Evolutionary conservation across 768 basidiomycete species (phyloP), one percentile per base, ranked within the genome.

Genomic region (Erythrobasidium yunnanense): DNA sequence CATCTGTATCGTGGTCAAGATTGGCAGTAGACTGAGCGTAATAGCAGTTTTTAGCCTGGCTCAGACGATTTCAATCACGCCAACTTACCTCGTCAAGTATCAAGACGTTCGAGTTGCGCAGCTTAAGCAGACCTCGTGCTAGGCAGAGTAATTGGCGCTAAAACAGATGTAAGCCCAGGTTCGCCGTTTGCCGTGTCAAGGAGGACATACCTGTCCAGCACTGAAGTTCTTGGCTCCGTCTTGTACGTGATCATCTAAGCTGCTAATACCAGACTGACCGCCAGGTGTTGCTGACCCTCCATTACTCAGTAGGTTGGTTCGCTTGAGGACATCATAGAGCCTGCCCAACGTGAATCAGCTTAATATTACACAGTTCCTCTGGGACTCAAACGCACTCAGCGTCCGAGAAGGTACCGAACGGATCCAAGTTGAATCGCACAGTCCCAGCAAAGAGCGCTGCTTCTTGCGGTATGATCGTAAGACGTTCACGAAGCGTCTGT

Each of bases 371-470:
- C 20, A 23, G 52, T 5, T 32, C 22, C 7, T 29, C 13, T n/a
- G 62, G 34, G 15, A 66, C 18, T 29, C 27, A 18, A 11, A 49
- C 60, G 55, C 30, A 63, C 60, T 73, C 74, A 2, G 27, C 53
- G 54, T 75, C 74, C 23, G 55, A 42, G 58, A 70, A 56, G 15
- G 56, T 56, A 17, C 34, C 62, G 60, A 68, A 68, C 2, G 67
- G 67, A 45, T 68, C 67, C 5, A 68, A 52, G 71, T 88, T 88
- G 74, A 82, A 84, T 46, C 83, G 78, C 2, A 89, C 80, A 0
- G 85, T 85, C 0, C 87, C 87, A 4, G 83, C 79, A 72, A 88
- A 88, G 2, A 89, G 77, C 0, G 84, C 82, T 1, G 87, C 85
- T 57, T 87, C 86, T 62, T 79, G 77, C 0, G 78, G 77, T 32